These are phyloP conservation scores for Rutidosis leptorrhynchoides DNA, from an alignment of 129 eudicot genomes.

Conservation along the genomic window DNA sequence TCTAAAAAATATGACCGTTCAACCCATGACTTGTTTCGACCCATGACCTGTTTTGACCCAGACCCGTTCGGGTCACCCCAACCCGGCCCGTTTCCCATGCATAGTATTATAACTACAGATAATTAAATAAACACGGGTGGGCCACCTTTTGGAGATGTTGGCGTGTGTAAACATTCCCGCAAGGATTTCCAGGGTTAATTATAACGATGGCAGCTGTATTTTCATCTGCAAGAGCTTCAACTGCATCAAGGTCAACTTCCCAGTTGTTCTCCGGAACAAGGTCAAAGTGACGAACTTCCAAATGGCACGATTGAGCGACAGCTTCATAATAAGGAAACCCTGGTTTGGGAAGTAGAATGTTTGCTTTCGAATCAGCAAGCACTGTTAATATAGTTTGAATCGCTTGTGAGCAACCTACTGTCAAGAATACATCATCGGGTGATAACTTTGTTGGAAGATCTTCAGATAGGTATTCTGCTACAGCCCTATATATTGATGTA, in stretches of 20 bases:
- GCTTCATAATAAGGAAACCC: slow-evolving; percentile 75
- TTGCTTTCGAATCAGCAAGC: slow-evolving; percentile 61
- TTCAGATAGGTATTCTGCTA: slow-evolving; percentile 67
- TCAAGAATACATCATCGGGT: slow-evolving; percentile 64
- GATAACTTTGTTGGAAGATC: slow-evolving; percentile 74
- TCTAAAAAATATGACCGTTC: too few species aligned
- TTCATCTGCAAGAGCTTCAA: slow-evolving; percentile 74
- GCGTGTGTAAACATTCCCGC: slow-evolving; percentile 71
- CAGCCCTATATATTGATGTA: slow-evolving; percentile 41
- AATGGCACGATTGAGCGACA: slow-evolving; percentile 38
- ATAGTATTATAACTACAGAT: neutral
- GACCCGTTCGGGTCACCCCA: too few species aligned
- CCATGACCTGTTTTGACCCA: too few species aligned
- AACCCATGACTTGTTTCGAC: too few species aligned
- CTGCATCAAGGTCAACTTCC: slow-evolving; percentile 70
- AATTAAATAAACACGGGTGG: neutral
- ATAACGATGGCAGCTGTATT: slow-evolving; percentile 77
- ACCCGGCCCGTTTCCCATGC: too few species aligned
- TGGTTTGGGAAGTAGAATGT: slow-evolving; percentile 73
- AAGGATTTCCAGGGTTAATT: slow-evolving; percentile 90
- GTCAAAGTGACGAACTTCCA: slow-evolving; percentile 65
- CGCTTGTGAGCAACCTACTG: slow-evolving; percentile 73
- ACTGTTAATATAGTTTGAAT: slow-evolving; percentile 52
- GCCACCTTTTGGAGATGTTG: slow-evolving; percentile 71
- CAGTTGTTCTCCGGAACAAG: slow-evolving; percentile 64